These are phyloP conservation scores for Dictyophora rubrovolvata DNA, from an alignment of 768 basidiomycete species.

Conservation along the genomic window DNA sequence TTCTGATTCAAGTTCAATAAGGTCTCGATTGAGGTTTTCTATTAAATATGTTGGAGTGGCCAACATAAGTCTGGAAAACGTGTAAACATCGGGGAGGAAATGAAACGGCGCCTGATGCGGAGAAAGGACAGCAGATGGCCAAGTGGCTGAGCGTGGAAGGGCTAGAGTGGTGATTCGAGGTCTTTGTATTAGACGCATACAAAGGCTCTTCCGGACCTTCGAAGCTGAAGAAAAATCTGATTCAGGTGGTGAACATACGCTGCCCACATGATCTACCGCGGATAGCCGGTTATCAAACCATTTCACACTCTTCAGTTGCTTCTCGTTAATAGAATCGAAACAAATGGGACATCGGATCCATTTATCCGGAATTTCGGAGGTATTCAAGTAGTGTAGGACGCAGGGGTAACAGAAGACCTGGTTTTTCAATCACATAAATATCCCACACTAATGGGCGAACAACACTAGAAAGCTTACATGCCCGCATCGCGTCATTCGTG, in stretches of 20 bases:
- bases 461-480: conserved; percentile 56
- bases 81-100: conserved; percentile 85
- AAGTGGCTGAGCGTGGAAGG: conserved; percentile 80
- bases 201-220: conserved; percentile 29
- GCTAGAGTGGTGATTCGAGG: conserved; percentile 94
- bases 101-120: conserved; percentile 93
- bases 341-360: conserved; percentile 95
- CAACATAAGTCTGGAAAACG: conserved; percentile 91
- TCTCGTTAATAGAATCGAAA: conserved; percentile 84
- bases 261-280: conserved; percentile 20
- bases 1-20: conserved; percentile 65
- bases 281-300: conserved; percentile 48
- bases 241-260: conserved; percentile 32
- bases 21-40: conserved; percentile 58
- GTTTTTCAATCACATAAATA: neutral
- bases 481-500: conserved; percentile 94
- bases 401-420: conserved; percentile 94
- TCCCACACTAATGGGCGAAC: neutral
- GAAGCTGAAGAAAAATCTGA: conserved; percentile 34
- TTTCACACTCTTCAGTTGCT: conserved; percentile 86
- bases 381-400: conserved; percentile 81
- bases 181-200: conserved; percentile 84
- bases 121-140: conserved; percentile 88
- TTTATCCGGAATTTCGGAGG: conserved; percentile 62
- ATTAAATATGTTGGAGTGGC: conserved; percentile 82